These are phyloP conservation scores for Daldinia decipiens DNA, from an alignment of 495 filamentous ascomycete genomes.

Conservation along the genomic window DNA sequence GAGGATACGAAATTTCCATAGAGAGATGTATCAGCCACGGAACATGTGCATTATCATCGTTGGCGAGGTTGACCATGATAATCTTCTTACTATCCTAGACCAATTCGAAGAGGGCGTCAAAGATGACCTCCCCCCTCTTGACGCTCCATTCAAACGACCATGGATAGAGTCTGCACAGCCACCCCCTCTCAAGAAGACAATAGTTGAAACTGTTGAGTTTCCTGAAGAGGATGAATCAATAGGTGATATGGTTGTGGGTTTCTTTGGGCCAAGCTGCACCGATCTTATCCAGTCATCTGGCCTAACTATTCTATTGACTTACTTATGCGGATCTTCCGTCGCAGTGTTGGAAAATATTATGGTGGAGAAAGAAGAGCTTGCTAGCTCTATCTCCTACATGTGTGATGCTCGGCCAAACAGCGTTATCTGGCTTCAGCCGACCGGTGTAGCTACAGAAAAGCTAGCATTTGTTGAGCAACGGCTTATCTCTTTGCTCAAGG, in stretches of 20 bases:
- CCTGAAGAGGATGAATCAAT: slow-evolving; percentile 95
- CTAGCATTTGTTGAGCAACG: slow-evolving; percentile 83
- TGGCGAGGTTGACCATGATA: slow-evolving; percentile 84
- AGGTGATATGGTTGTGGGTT: slow-evolving; percentile 84
- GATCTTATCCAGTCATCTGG: slow-evolving; percentile 72
- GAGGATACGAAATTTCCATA: slow-evolving; percentile 90
- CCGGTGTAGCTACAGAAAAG: slow-evolving; percentile 86
- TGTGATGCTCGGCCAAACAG: slow-evolving; percentile 81
- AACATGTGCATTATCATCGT: slow-evolving; percentile 92
- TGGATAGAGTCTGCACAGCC: slow-evolving; percentile 89
- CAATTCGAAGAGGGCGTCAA: slow-evolving; percentile 88
- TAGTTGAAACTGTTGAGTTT: slow-evolving; percentile 83
- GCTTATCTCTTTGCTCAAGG: slow-evolving; percentile 83
- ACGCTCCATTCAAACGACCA: slow-evolving; percentile 81
- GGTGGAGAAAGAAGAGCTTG: slow-evolving; percentile 92
- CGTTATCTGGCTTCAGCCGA: slow-evolving; percentile 83
- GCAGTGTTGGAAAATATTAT: slow-evolving; percentile 90
- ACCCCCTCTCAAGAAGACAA: slow-evolving; percentile 72
- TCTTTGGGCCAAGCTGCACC: slow-evolving; percentile 83
- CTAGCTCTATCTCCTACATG: slow-evolving; percentile 80
- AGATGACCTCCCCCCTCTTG: slow-evolving; percentile 76
- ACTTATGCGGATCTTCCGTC: slow-evolving; percentile 91
- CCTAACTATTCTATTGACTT: slow-evolving; percentile 78
- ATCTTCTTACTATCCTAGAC: slow-evolving; percentile 83
- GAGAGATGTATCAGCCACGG: slow-evolving; percentile 97